Base-by-base conservation (phyloP, 371 early-diverging fungal species). In the Haplosporangium sp. region DNA sequence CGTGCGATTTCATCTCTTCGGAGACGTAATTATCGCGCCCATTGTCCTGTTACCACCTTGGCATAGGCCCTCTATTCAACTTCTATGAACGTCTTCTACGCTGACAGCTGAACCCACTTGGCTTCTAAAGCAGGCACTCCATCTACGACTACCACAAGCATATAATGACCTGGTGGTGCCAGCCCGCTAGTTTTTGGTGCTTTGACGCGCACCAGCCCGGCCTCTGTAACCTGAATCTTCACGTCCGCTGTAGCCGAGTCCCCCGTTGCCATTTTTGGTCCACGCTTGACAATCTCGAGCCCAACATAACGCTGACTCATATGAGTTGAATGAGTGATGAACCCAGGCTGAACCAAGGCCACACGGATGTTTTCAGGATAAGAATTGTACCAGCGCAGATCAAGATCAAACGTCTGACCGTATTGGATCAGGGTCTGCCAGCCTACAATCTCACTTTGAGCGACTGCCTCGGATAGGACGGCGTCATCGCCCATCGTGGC, bases 311-410 rank as follows among this genome's bases (percentile, higher is more conserved):
- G 73, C 51, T 84, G 83, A 40, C 81, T 80, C 82, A 86, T 82
- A 48, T 85, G 83, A 10, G 70, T 79, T 8, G 85, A 82, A 58
- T 86, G 86, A 5, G 86, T 86, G 36, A 76, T 70, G 47, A 86
- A 82, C 5, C 85, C 85, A 20, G 70, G 67, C 59, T 82, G 75
- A 1, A 84, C 66, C 23, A 84, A 23, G 14, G 73, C 67, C 11
- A 74, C 82, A 0, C 48, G 55, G 42, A 83, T 46, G 6, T 66
- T 36, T 14, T 59, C 64, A 3, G 76, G 72, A 54, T 68, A 66
- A 10, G 13, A 21, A 47, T 55, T 70, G 37, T 65, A 72, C 72
- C 69, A 72, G 45, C 55, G 23, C 50, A 79, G 2, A 0, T 62
- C 42, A 1, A 83, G 36, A 20, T 71, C 74, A 66, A 73, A 77